Percentiles rank a stretch among this genome's conserved stretches.
These are phyloP conservation scores for Aureobasidium sp. DNA, from an alignment of 2,329 filamentous ascomycete species.

Conservation along the genomic window DNA sequence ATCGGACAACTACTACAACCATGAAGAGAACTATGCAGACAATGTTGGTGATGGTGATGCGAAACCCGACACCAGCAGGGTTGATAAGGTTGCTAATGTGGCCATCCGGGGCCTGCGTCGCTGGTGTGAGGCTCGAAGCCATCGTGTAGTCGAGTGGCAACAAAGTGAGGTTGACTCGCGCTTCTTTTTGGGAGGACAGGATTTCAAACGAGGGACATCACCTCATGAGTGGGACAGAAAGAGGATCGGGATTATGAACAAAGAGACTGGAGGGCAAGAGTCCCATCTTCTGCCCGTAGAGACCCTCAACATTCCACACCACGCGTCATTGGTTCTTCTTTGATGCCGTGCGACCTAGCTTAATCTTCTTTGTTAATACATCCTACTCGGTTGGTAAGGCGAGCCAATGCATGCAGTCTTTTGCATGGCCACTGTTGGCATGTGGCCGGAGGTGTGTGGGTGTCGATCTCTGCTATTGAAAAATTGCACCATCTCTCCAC, in stretches of 20 bases:
- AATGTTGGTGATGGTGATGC: slow-evolving; percentile 10
- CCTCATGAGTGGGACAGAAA: background rate
- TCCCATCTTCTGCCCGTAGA: background rate
- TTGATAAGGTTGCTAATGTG: slow-evolving; percentile 1
- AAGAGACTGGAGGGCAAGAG: background rate
- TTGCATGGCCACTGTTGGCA: background rate
- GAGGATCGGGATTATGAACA: background rate
- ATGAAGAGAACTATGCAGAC: slow-evolving; percentile 13
- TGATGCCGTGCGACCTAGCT: slow-evolving; percentile 10
- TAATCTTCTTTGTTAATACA: background rate
- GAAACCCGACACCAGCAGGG: background rate
- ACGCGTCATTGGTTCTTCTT: slow-evolving; percentile 10
- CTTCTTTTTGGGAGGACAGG: background rate
- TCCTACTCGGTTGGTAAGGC: background rate
- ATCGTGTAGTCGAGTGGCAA: background rate
- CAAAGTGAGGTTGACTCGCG: background rate
- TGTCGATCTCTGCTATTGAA: background rate
- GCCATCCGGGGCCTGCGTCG: slow-evolving; percentile 1
- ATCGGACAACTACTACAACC: slow-evolving; percentile 4
- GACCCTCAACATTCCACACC: slow-evolving; percentile 9
- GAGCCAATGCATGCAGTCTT: slow-evolving; percentile 5
- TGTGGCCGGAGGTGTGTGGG: background rate
- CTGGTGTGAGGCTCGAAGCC: slow-evolving; percentile 5
- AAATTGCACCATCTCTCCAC: slow-evolving; percentile 10
- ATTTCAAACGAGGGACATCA: background rate